phyloP scores from a whole-genome alignment of 306 rosid genomes.

The Cucurbita ficifolia region DNA sequence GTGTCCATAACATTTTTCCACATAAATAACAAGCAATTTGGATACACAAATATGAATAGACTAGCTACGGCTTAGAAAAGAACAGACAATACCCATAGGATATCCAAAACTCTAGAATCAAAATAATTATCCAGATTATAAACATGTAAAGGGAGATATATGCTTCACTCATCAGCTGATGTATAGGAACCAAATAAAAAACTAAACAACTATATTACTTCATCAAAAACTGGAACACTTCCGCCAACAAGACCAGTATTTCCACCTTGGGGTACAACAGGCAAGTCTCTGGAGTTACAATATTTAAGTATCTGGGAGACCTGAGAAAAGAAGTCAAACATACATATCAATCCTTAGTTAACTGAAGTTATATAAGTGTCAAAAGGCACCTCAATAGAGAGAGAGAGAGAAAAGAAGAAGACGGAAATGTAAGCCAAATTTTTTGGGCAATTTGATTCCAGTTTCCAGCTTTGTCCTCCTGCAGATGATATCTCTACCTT shows the following conservation, averaged over 20 bases:
- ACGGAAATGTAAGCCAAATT: not conserved
- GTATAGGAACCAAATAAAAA: not conserved
- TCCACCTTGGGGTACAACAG: constrained; percentile 98
- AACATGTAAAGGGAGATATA: not conserved
- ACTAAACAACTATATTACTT: constrained; percentile 36
- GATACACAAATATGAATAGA: not conserved
- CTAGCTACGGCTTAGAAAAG: not conserved
- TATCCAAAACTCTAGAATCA: not conserved
- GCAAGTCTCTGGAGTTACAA: constrained; percentile 70
- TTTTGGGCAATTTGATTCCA: not conserved
- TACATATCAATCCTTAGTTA: not conserved
- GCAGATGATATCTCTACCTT: not conserved
- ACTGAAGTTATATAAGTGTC: not conserved
- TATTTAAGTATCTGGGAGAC: constrained; percentile 68
- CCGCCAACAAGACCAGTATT: constrained; percentile 99
- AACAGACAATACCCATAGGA: not conserved
- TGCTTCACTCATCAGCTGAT: not conserved
- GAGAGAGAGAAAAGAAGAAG: not conserved
- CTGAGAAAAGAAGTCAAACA: constrained; percentile 23
- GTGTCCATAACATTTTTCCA: not conserved
- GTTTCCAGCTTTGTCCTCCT: not conserved
- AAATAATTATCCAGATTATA: not conserved
- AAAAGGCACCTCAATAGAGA: not conserved
- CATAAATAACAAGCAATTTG: not conserved
- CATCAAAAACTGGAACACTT: constrained; percentile 95